Base-by-base conservation (phyloP, 306 rosid genomes). In the Inga laurina region DNA sequence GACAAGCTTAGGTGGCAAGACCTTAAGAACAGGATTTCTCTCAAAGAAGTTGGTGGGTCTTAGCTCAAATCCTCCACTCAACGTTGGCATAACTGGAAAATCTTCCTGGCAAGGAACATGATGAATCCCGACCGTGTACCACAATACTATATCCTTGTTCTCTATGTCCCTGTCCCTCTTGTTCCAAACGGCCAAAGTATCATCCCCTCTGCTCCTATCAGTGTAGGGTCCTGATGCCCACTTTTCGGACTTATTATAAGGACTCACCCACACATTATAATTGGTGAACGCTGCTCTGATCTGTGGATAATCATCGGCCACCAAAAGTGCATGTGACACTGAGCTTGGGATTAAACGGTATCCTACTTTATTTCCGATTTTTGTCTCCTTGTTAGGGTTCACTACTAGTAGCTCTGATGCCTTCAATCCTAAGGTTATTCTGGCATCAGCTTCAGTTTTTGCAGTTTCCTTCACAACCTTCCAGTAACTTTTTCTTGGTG, bases 21-120 rank as follows among this genome's bases (percentile, higher is more conserved):
- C 35, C 30, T 71, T 43, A n/a, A 71, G 75, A n/a, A 71, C 75
- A n/a, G 37, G 54, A 71, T 71, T 71, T 1, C 34, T 71, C 54
- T 71, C 75, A 16, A 71, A 71, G 75, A 71, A 71, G 49, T 71
- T 43, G 16, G 56, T 71, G 3, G 75, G 75, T 48, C n/a, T 71
- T 2, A 71, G 75, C 75, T 71, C 75, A 44, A 71, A 71, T n/a
- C 75, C 75, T n/a, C 21, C 35, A 5, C 30, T 41, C 74, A 70
- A 39, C 22, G 74, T 70, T 1, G 74, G 74, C 74, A 70, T 70
- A 4, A 70, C 51, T 10, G 74, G 74, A 11, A 70, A 70, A 70
- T 70, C 74, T 41, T 70, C 74, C 51, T 70, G 74, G 51, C 34
- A 1, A 3, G 74, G 74, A n/a, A 70, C 74, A n/a, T 70, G 74